Evolutionary conservation across 2,329 filamentous ascomycete species (phyloP), one percentile per base, ranked within the genome.

Genomic region (Scytalidium sp.): DNA sequence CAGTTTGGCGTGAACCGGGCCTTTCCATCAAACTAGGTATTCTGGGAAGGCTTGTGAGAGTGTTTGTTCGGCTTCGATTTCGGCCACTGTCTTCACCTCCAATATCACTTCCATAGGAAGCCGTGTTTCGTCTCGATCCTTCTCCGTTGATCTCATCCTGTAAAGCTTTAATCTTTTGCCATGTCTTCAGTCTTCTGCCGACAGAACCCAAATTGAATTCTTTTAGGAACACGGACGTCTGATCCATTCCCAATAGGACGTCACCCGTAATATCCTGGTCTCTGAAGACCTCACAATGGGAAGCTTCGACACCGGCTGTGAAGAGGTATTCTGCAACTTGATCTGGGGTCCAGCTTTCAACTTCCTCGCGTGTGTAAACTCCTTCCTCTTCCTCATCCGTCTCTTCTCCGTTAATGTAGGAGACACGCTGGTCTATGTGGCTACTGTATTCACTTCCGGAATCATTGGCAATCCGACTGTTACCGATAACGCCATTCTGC

Each of bases 221-320:
- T 65, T 96, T 96, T 74, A 97, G 86, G 66, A 97, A 96, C 15
- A 97, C 78, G 36, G 94, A 95, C 50, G 90, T 89, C 71, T 97
- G 93, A 61, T 97, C 91, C 90, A 97, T 96, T 47, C 89, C 90
- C 46, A 99, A 72, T 36, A 99, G 73, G 3, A 97, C 93, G 61
- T 97, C 92, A 44, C 94, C 94, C 2, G 88, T 86, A 50, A 99
- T 97, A 67, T 99, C 94, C 68, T 99, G 93, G 62, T 97, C 92
- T 59, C 87, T 79, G 63, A 99, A 99, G 3, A 97, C 89, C 57
- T 96, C 87, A 64, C 94, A 99, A 60, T 97, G 93, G 58, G 85
- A 85, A 61, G 86, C 84, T 66, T 97, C 93, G 7, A 97, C 87
- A 6, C 91, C 92, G 3, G 84, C 75, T 2, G 88, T 87, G 59